Conservation (phyloP, 176 grass and related monocot species). For the Carex parvula region DNA sequence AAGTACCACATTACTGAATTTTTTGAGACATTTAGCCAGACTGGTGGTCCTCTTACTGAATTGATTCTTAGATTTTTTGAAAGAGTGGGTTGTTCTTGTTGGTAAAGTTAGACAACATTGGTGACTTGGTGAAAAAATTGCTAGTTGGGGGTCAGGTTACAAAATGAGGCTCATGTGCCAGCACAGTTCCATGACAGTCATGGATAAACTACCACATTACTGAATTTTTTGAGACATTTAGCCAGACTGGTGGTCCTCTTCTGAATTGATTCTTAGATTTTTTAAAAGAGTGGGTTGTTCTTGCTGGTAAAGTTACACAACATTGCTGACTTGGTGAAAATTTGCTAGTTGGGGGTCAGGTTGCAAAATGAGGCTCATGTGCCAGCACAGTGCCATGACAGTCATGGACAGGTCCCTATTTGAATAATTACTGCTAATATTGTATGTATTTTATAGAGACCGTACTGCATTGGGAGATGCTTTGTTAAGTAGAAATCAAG, state of each 20-base stretch:
- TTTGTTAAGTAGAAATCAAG: conserved; percentile 53
- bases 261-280: background rate
- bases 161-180: background rate
- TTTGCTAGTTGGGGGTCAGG: background rate
- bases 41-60: background rate
- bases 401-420: background rate
- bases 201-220: background rate
- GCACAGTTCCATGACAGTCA: background rate
- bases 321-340: background rate
- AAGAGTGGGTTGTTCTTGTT: background rate
- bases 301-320: background rate
- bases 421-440: conserved; percentile 21
- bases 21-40: background rate
- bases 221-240: background rate
- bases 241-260: background rate
- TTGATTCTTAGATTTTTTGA: background rate
- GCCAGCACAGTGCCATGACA: background rate
- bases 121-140: background rate
- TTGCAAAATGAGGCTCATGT: background rate
- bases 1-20: background rate
- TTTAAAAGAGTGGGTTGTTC: background rate
- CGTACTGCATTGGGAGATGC: conserved; percentile 39
- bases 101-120: background rate
- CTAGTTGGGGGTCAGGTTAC: background rate
- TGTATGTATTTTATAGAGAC: conserved; percentile 38